Evolutionary conservation across 345 rosid genomes (phyloP), one percentile per base, ranked within the genome.

Genomic region (Turritis glabra): DNA sequence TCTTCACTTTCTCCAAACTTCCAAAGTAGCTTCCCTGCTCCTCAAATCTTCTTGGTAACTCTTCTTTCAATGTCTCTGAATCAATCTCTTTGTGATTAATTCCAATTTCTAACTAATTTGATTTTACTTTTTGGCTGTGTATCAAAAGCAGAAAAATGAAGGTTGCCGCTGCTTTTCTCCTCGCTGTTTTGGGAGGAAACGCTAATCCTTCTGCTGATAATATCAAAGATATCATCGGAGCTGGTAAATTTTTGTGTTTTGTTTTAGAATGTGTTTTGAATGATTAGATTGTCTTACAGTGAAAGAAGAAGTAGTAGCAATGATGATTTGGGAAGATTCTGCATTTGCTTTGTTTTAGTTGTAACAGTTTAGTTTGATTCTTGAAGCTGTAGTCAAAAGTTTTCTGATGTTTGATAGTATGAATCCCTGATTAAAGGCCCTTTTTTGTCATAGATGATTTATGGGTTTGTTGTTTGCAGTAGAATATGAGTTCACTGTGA

Each of bases 161-260:
- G 91, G 82, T 90, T 27, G 67, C 84, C 46, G 96, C 91, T 25
- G 89, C 89, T 18, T 90, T 84, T 32, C 79, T 88, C 82, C 89
- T 88, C 33, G 93, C 91, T 15, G 86, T 82, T 13, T 71, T 88
- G 72, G 91, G 96, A 44, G 96, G 96, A 55, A 90, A 88, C 81
- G 5, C 76, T 40, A 7, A 4, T 58, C 96, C 96, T 15, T 58
- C 88, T 0, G 87, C 91, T n/a, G 72, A 35, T 3, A 86, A 88
- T 19, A 69, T 90, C 82, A 88, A 86, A 69, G 8, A 64, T 4
- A 86, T 90, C 29, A 90, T 88, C 15, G 96, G 86, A 82, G 81
- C 91, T 68, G 92, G 96, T 90, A 61, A 37, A 1, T 7, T 11
- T 68, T 9, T 43, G 0, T 15, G 7, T 35, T 46, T 27, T 27